Evolutionary conservation across 129 eudicot species (phyloP), one percentile per base, ranked within the genome.

Genomic region (Pittosporum tobira): DNA sequence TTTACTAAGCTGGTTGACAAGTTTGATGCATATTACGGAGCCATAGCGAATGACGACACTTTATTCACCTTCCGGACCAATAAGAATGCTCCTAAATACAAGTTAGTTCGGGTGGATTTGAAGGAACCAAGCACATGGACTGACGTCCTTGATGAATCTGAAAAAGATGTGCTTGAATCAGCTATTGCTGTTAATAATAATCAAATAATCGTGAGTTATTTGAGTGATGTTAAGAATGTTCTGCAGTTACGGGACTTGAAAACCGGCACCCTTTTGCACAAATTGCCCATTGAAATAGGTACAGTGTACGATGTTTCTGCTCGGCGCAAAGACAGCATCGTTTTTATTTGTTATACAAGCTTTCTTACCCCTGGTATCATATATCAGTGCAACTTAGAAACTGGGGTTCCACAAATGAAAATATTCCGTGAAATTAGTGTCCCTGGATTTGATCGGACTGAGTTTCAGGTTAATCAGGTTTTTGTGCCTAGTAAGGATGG

Each of bases 201-300:
- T 71, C 83, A 81, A 26, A 48, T 93, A 36, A 71, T 93, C 3
- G 84, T 79, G 24, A 75, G 79, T 57, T 93, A 87, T 63, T 69
- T 93, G 81, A 93, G 94, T n/a, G 96, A 93, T 53, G 90, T 87
- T 14, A 87, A 91, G 60, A 79, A 87, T 54, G 85, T 87, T 65
- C 63, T 93, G 28, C 88, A 93, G 34, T 66, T 93, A 56, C 62
- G 91, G 64, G 88, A 93, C 78, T 73, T 83, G 55, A 55, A 68
- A 45, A 78, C 75, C 3, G 99, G 99, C 42, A 48, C 51, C 3
- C 58, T 93, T 50, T 55, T 83, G 75, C 91, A 87, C 55, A 66
- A 53, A 51, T 63, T 93, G 50, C 88, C 96, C 10, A 66, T 83
- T 54, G 94, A 81, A 30, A 87, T 93, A n/a, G 96, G 96, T 61